phyloP scores from a whole-genome alignment of 129 eudicot genomes.

The Chrysanthemum makinoi region DNA sequence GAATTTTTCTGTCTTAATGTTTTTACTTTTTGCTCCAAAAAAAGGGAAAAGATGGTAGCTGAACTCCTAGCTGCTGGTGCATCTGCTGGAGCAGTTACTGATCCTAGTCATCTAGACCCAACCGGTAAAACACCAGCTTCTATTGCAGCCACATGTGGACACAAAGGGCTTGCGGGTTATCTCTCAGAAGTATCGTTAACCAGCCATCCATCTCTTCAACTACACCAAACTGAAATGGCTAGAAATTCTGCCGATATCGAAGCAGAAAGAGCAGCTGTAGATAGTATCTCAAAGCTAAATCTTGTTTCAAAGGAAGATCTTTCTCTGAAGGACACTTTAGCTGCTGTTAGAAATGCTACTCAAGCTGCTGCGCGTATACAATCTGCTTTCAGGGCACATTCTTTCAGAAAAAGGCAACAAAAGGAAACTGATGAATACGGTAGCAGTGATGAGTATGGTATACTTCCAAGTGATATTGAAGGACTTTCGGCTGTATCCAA shows the following conservation, averaged over 20 bases:
- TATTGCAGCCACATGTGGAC: conserved; percentile 69
- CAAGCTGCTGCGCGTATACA: conserved; percentile 99
- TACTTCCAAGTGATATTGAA: conserved; percentile 49
- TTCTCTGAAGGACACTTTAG: conserved; percentile 63
- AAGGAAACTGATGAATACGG: conserved; percentile 35
- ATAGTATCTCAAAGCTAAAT: conserved; percentile 40
- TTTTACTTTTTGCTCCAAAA: not conserved
- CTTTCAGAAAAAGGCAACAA: conserved; percentile 77
- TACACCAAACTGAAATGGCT: conserved; percentile 66
- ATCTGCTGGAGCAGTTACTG: conserved; percentile 91
- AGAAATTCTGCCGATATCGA: conserved; percentile 55
- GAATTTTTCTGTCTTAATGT: conserved; percentile 9
- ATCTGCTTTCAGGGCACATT: conserved; percentile 93
- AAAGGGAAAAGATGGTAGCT: conserved; percentile 96
- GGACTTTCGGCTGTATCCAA: conserved; percentile 77
- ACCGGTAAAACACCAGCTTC: conserved; percentile 87
- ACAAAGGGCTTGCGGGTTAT: conserved; percentile 92
- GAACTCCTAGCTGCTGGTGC: conserved; percentile 91
- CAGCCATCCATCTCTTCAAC: conserved; percentile 73
- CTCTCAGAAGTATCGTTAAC: conserved; percentile 87
- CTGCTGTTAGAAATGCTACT: conserved; percentile 80
- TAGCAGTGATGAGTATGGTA: conserved; percentile 47
- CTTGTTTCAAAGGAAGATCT: conserved; percentile 50
- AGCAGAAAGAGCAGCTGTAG: conserved; percentile 52
- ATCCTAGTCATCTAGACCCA: conserved; percentile 75